Evolutionary conservation across 495 filamentous ascomycete species (phyloP), one percentile per base, ranked within the genome.

Genomic region (Tetracladium marchalianum): DNA sequence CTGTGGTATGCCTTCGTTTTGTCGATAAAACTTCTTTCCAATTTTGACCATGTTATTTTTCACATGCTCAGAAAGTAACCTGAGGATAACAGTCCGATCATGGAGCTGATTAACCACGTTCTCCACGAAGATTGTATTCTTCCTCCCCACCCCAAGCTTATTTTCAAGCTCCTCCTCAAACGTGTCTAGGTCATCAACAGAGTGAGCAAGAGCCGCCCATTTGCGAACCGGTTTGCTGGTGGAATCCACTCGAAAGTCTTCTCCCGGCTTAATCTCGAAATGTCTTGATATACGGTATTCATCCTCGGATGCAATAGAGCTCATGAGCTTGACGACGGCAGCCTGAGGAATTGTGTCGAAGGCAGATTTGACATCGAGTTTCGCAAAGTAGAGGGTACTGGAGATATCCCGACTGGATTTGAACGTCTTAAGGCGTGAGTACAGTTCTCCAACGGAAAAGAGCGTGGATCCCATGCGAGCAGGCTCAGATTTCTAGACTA

Each of bases 271-370:
- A 19, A 95, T 73, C 57, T 94, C 84, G 8, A 77, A 74, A 54
- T 95, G 82, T 27, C 81, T 87, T 11, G 71, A 67, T 22, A 90
- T 70, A n/a, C 73, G 69, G 59, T 97, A 98, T 16, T 69, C 64
- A 4, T 76, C 64, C 46, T 84, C 72, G 6, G 75, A 72, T 13
- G 84, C 69, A 15, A 95, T 67, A 1, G 66, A 62, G 5, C 54
- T 33, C 39, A 93, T 72, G 12, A 96, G 61, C 17, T 60, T 51
- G 41, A 97, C 54, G n/a, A 96, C 66, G 4, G 71, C 71, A 33
- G 71, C 56, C 55, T 97, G 93, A 0, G 92, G 92, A 39, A 98
- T 95, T 0, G 86, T 95, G 59, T 98, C 92, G 60, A 95, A 98
- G 44, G 92, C 95, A 8, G 87, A 77, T 60, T 87, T 72, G 22